Conservation (phyloP, 441 rosid genomes). For the Arabidopsis hybrid region DNA sequence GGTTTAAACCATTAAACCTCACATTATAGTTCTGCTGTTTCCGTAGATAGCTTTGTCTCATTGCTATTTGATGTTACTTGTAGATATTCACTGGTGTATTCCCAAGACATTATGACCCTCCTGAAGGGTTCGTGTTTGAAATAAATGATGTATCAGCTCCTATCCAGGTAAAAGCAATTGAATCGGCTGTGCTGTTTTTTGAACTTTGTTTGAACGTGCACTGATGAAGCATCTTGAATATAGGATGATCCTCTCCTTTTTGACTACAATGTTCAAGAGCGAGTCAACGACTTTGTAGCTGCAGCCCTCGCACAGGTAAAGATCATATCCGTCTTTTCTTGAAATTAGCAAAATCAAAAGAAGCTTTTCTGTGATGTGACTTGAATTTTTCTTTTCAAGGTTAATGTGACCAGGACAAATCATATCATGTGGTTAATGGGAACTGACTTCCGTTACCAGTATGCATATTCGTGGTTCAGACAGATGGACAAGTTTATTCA, state of each 20-base stretch:
- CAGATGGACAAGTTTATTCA: constrained; percentile 85
- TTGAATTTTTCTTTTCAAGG: constrained; percentile 49
- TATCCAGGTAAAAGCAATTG: constrained; percentile 59
- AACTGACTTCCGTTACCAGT: constrained; percentile 80
- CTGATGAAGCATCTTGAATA: constrained; percentile 40
- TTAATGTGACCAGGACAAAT: constrained; percentile 76
- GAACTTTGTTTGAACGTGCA: constrained; percentile 32
- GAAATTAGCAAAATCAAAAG: constrained; percentile 6
- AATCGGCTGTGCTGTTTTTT: constrained; percentile 22
- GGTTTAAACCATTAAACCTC: constrained; percentile 45
- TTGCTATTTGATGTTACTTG: constrained; percentile 12
- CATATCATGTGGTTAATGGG: constrained; percentile 85
- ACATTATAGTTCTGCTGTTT: constrained; percentile 23
- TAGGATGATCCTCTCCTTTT: constrained; percentile 72
- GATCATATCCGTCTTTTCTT: neutral
- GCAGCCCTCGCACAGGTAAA: constrained; percentile 75
- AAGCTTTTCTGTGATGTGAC: neutral
- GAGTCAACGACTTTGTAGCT: constrained; percentile 73
- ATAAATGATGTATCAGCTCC: constrained; percentile 77
- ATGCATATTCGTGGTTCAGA: constrained; percentile 79
- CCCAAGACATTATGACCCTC: constrained; percentile 79
- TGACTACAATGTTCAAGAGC: constrained; percentile 76
- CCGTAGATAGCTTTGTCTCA: constrained; percentile 25
- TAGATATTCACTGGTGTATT: constrained; percentile 81
- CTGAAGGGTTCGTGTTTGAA: constrained; percentile 76